Conservation (phyloP, 768 basidiomycete genomes). For the Lactarius sanguifluus region DNA sequence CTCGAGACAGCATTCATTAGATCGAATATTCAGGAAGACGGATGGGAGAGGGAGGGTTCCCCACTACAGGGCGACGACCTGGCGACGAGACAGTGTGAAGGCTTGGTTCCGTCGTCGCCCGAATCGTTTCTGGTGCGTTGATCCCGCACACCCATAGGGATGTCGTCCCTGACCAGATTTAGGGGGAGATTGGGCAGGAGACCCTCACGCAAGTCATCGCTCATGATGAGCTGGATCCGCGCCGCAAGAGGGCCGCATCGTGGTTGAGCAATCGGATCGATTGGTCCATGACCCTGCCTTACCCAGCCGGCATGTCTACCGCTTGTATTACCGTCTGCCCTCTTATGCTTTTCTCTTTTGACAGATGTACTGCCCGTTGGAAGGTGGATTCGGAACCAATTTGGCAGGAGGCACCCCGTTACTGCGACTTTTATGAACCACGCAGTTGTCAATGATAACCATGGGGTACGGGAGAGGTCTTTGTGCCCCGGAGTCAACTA, state of each 20-base stretch:
- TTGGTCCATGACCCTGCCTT: constrained; percentile 48
- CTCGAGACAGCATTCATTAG: background rate
- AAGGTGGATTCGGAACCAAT: constrained; percentile 58
- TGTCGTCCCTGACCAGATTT: constrained; percentile 11
- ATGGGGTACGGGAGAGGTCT: constrained; percentile 35
- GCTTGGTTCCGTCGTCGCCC: background rate
- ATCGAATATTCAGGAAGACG: constrained; percentile 17
- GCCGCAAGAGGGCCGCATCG: constrained; percentile 48
- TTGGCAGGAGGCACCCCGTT: constrained; percentile 54
- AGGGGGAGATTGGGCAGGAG: constrained; percentile 76
- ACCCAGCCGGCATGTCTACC: constrained; percentile 53
- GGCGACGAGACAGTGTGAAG: background rate
- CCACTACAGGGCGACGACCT: constrained; percentile 11
- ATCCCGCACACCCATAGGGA: constrained; percentile 15
- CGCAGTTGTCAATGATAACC: constrained; percentile 67
- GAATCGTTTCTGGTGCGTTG: constrained; percentile 19
- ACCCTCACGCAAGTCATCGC: constrained; percentile 71
- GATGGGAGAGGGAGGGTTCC: constrained; percentile 9
- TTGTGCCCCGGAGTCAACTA: constrained; percentile 43
- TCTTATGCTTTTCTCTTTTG: constrained; percentile 13
- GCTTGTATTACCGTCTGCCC: background rate
- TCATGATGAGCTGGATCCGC: constrained; percentile 64
- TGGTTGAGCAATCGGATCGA: constrained; percentile 4
- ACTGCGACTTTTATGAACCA: constrained; percentile 72
- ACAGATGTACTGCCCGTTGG: constrained; percentile 59